Base-by-base conservation (phyloP, 805 yeast species). In the Saturnispora serradocipensis region DNA sequence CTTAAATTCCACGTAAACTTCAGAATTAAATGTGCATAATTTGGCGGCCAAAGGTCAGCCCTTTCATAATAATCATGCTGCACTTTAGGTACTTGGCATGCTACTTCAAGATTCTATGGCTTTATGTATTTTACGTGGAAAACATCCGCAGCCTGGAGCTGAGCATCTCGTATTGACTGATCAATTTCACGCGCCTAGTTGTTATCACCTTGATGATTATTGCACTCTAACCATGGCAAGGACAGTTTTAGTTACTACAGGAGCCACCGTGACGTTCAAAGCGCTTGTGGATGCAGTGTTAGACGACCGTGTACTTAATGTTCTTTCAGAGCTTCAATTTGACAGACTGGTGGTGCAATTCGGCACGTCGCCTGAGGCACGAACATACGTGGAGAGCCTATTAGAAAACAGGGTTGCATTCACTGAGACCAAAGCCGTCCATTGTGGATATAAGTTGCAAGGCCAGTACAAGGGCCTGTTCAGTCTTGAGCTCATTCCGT, bases 231-330 rank as follows among this genome's bases (percentile, higher is more conserved):
- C 16, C 4, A 45, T 45, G 43, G 56, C 50, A 61, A 9, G 55
- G 55, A 65, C 63, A 34, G 49, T 61, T 8, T 68, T 90, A 34
- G 83, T 90, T 5, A 84, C 95, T 0, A 85, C 95, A 3, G 98
- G 98, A 0, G 97, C 97, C 2, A 90, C 97, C 0, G 90, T 86
- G 20, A 84, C 95, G 0, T 91, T 91, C 62, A 72, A 74, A 10
- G 68, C 62, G 16, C 74, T 91, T 15, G 66, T 91, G 1, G 65
- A 65, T n/a, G 63, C 71, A 8, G 65, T 78, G 0, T 56, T 81
- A 7, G 52, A 62, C 7, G 50, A 55, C 0, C 50, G 58, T 2
- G 75, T 82, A 35, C 55, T 78, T 0, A 43, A 59, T 0, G 50
- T 58, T 7, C 57, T 84, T n/a, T n/a, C 45, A 1, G 51, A 57